These are phyloP conservation scores for Alternaria triticina DNA, from an alignment of 2,329 filamentous ascomycete species.

Conservation along the genomic window DNA sequence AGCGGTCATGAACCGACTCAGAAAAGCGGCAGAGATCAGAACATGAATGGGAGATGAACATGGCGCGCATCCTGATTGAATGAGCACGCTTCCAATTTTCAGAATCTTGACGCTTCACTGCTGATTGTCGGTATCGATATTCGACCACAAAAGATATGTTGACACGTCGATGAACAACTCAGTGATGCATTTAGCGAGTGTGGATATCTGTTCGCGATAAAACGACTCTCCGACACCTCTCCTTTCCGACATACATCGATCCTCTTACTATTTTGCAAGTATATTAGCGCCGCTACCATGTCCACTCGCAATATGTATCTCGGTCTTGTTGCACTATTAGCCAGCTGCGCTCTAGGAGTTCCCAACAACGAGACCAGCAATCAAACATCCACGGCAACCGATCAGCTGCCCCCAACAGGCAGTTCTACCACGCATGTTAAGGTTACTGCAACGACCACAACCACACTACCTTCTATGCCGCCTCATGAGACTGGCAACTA, in stretches of 20 bases:
- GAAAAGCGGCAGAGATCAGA: slow-evolving; percentile 54
- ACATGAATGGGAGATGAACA: background rate
- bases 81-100: background rate
- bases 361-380: background rate
- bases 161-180: background rate
- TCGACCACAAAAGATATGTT: background rate
- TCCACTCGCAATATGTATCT: background rate
- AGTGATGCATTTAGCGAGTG: background rate
- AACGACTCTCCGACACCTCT: background rate
- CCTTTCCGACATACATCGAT: background rate
- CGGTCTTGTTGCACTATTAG: background rate
- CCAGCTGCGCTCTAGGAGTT: background rate
- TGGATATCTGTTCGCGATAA: background rate
- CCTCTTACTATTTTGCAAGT: background rate
- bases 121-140: background rate
- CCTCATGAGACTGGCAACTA: background rate
- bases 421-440: background rate
- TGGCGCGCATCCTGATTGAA: background rate
- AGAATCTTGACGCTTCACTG: background rate
- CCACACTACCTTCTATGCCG: background rate
- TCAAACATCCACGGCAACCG: background rate
- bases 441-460: background rate
- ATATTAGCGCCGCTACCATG: background rate
- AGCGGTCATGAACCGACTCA: slow-evolving; percentile 62
- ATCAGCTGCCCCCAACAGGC: background rate